These are phyloP conservation scores for Gossypium gossypioides DNA, from an alignment of 441 rosid species.

Conservation along the genomic window DNA sequence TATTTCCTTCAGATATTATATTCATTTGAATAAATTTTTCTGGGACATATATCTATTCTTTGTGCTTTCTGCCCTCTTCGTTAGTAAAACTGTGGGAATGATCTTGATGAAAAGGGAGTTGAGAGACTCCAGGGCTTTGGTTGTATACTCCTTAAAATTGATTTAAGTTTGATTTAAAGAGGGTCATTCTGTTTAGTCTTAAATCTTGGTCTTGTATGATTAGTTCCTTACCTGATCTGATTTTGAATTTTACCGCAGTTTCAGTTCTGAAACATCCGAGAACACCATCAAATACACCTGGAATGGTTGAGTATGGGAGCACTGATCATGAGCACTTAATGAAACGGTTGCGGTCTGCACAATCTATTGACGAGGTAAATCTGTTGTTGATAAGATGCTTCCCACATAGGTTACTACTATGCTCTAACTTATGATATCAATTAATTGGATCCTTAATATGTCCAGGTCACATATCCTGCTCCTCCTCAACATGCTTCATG, in stretches of 20 bases:
- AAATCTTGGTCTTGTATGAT: neutral
- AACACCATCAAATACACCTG: constrained; percentile 21
- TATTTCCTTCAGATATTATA: neutral
- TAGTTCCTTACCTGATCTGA: neutral
- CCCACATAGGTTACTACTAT: neutral
- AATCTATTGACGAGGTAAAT: constrained; percentile 28
- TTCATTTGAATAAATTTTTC: neutral
- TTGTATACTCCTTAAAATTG: neutral
- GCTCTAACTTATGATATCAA: neutral
- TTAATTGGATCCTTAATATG: neutral
- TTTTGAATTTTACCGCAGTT: constrained; percentile 10
- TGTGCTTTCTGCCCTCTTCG: neutral
- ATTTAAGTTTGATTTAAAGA: neutral
- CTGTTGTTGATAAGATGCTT: neutral
- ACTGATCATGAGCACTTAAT: constrained; percentile 27
- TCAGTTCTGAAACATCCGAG: constrained; percentile 25
- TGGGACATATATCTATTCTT: neutral
- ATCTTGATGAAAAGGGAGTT: neutral
- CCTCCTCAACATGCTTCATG: constrained; percentile 21
- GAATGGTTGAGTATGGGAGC: constrained; percentile 28
- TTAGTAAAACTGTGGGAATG: neutral
- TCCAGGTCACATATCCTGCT: constrained; percentile 17
- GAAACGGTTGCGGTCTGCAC: constrained; percentile 25
- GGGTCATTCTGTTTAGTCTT: neutral
- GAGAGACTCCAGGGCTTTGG: neutral